A percentile compares a stretch with the other conserved stretches of the same genome.
Conservation (phyloP, 1,284 basidiomycete genomes). For the Marasmius oreades region DNA sequence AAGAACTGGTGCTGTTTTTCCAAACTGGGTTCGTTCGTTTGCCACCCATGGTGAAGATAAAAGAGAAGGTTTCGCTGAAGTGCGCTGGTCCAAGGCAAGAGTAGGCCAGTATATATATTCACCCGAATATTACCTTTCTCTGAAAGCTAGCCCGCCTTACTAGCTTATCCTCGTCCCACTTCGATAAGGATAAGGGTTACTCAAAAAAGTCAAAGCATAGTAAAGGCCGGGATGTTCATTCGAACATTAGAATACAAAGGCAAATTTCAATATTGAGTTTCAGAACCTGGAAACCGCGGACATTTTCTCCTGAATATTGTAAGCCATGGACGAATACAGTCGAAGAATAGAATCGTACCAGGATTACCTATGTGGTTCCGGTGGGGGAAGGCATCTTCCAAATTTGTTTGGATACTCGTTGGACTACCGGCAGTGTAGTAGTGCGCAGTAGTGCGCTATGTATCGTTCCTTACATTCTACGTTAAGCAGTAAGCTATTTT, state of each 20-base stretch:
- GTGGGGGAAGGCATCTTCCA: too few species aligned
- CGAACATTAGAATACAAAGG: neutral
- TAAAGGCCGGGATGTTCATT: neutral
- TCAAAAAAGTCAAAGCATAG: neutral
- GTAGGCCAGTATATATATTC: neutral
- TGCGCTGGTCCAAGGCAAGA: neutral
- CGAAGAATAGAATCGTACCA: too few species aligned
- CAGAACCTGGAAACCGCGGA: neutral
- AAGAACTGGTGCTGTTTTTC: conserved; percentile 10
- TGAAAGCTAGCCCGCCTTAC: too few species aligned
- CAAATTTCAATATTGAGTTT: neutral
- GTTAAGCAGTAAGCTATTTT: too few species aligned
- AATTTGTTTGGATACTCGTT: too few species aligned
- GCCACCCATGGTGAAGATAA: neutral
- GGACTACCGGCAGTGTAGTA: too few species aligned
- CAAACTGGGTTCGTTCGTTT: neutral
- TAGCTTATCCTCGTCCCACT: neutral
- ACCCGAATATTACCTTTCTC: neutral
- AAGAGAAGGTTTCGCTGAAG: neutral
- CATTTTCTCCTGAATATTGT: neutral
- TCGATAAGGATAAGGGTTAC: neutral
- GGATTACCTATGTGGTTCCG: too few species aligned
- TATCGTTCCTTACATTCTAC: too few species aligned
- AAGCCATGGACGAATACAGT: neutral
- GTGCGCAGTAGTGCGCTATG: too few species aligned